Percentiles rank a stretch among this genome's conserved stretches.
phyloP scores from a whole-genome alignment of 2,329 filamentous ascomycete species.

The Allantophomopsis cytisporea region DNA sequence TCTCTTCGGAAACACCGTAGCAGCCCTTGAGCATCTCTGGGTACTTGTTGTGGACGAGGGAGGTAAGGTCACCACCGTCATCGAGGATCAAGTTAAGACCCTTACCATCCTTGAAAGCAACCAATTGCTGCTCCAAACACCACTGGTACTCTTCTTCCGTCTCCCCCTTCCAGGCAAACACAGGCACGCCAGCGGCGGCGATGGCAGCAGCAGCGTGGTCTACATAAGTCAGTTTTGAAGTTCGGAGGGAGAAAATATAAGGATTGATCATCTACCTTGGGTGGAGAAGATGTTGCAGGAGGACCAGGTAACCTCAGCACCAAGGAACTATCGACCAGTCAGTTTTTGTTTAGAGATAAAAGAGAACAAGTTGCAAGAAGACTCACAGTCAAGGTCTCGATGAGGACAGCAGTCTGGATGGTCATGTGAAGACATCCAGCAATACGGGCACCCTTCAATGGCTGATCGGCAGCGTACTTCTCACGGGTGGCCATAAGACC shows the following conservation, averaged over 20 bases:
- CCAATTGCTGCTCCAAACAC: conserved; percentile 97
- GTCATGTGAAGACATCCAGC: conserved; percentile 99
- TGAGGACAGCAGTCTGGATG: conserved; percentile 98
- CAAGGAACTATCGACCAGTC: no score
- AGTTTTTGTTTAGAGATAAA: no score
- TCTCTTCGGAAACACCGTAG: conserved; percentile 98
- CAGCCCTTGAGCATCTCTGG: conserved; percentile 96
- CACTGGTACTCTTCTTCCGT: conserved; percentile 99
- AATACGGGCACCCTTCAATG: conserved; percentile 86
- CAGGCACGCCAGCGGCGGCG: conserved; percentile 82
- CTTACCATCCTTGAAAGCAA: conserved; percentile 92
- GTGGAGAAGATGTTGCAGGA: conserved; percentile 99
- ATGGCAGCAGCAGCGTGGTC: conserved; percentile 95
- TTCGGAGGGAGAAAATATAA: no score
- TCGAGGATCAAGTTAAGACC: conserved; percentile 98
- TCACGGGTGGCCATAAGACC: conserved; percentile 89
- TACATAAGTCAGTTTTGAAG: no score
- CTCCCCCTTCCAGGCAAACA: conserved; percentile 68
- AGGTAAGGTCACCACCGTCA: conserved; percentile 93
- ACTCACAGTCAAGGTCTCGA: conserved; percentile 97
- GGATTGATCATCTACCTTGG: conserved; percentile 35
- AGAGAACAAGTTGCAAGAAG: no score
- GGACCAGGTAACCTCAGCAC: conserved; percentile 95
- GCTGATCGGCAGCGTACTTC: conserved; percentile 90
- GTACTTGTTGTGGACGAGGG: conserved; percentile 95